A percentile compares a stretch with the other conserved stretches of the same genome.
Conservation (phyloP, 2,329 filamentous ascomycete genomes). For the Phoma sp. region DNA sequence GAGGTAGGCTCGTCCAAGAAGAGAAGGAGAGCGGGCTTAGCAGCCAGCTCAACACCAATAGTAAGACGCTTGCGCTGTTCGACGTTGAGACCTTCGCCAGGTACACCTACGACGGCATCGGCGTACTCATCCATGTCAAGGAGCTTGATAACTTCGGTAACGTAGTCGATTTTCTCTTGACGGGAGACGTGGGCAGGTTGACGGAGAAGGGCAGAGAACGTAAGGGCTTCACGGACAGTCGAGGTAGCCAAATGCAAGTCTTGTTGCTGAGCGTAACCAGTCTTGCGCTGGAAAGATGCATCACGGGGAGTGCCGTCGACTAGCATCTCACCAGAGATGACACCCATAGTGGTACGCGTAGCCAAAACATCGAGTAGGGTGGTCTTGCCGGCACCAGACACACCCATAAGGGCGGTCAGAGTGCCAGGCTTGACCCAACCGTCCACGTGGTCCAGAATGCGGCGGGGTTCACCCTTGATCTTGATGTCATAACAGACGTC, state of each 20-base stretch:
- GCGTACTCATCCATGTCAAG: slow-evolving; percentile 91
- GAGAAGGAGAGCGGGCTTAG: slow-evolving; percentile 86
- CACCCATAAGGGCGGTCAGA: slow-evolving; percentile 84
- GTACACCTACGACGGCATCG: slow-evolving; percentile 88
- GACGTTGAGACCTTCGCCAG: slow-evolving; percentile 77
- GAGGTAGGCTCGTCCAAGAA: slow-evolving; percentile 97
- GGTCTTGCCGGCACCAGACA: slow-evolving; percentile 92
- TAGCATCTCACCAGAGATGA: slow-evolving; percentile 87
- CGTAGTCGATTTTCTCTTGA: slow-evolving; percentile 83
- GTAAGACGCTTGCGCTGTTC: slow-evolving; percentile 79
- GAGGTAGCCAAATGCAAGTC: slow-evolving; percentile 86
- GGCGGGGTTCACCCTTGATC: slow-evolving; percentile 77
- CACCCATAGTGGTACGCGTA: slow-evolving; percentile 85
- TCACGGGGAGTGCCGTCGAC: slow-evolving; percentile 78
- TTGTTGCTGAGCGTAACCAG: slow-evolving; percentile 91
- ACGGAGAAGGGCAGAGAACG: slow-evolving; percentile 84
- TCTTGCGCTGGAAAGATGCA: slow-evolving; percentile 87
- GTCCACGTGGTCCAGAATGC: slow-evolving; percentile 84
- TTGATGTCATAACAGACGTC: slow-evolving; percentile 81
- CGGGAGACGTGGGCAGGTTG: slow-evolving; percentile 78
- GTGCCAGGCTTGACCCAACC: slow-evolving; percentile 95
- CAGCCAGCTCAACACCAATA: slow-evolving; percentile 94
- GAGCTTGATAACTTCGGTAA: slow-evolving; percentile 88
- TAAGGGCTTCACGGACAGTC: slow-evolving; percentile 86
- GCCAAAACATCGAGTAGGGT: slow-evolving; percentile 88